phyloP scores from a whole-genome alignment of 495 filamentous ascomycete species.

The Podospora bellae-mahoneyi region DNA sequence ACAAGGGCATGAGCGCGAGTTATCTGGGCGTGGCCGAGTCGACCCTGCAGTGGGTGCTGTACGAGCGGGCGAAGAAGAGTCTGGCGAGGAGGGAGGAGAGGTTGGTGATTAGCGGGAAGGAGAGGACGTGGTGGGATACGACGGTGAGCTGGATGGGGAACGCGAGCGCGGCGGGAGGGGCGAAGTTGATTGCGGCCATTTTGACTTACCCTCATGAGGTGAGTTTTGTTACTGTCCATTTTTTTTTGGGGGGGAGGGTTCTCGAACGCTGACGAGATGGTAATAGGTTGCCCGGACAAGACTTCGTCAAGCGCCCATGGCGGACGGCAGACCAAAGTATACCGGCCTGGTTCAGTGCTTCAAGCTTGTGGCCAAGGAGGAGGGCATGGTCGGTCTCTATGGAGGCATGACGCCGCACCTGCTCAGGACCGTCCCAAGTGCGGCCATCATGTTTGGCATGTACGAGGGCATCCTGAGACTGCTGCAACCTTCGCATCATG shows the following conservation, averaged over 20 bases:
- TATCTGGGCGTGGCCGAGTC: conserved; percentile 84
- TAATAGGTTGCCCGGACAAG: conserved; percentile 71
- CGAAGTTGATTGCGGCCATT: conserved; percentile 76
- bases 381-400: conserved; percentile 76
- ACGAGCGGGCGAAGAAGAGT: conserved; percentile 74
- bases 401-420: conserved; percentile 86
- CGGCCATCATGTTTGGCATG: conserved; percentile 88
- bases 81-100: conserved; percentile 57
- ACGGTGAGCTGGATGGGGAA: conserved; percentile 66
- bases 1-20: conserved; percentile 81
- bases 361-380: conserved; percentile 74
- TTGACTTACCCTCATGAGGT: conserved; percentile 89
- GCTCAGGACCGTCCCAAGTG: conserved; percentile 79
- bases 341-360: conserved; percentile 81
- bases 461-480: conserved; percentile 77
- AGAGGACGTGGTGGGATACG: conserved; percentile 59
- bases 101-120: conserved; percentile 50
- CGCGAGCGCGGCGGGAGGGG: conserved; percentile 70
- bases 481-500: conserved; percentile 29
- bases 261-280: conserved; percentile 11
- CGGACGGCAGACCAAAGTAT: conserved; percentile 72
- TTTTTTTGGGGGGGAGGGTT: background rate
- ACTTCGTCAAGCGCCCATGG: conserved; percentile 73
- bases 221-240: conserved; percentile 20
- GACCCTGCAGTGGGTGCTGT: conserved; percentile 82